A percentile compares a stretch with the other conserved stretches of the same genome.
These are phyloP conservation scores for Fusarium graminum DNA, from an alignment of 2,329 filamentous ascomycete species.

Conservation along the genomic window DNA sequence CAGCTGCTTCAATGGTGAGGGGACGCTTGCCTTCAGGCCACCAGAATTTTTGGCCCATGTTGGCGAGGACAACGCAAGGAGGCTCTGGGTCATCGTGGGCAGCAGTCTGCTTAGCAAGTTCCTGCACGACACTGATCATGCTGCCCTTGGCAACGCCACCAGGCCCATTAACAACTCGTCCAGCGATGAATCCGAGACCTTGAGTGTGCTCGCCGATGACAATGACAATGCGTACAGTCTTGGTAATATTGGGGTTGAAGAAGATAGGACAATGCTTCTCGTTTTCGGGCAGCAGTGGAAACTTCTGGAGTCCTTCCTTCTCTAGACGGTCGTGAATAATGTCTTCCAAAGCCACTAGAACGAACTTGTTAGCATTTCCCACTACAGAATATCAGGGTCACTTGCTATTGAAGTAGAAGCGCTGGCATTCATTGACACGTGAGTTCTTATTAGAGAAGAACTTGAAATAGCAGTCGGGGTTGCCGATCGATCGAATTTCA, in stretches of 20 bases:
- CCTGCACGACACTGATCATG: slow-evolving; percentile 71
- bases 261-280: slow-evolving; percentile 78
- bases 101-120: slow-evolving; percentile 56
- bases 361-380: slow-evolving; percentile 1
- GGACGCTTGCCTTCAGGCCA: slow-evolving; percentile 72
- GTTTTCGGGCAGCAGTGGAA: slow-evolving; percentile 61
- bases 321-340: slow-evolving; percentile 74
- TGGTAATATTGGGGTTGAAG: slow-evolving; percentile 62
- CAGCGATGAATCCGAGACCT: slow-evolving; percentile 80
- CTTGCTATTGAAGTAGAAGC: slow-evolving; percentile 79
- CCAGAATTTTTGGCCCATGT: slow-evolving; percentile 83
- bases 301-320: slow-evolving; percentile 68
- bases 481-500: slow-evolving; percentile 76
- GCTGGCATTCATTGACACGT: slow-evolving; percentile 82
- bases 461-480: slow-evolving; percentile 78
- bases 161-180: slow-evolving; percentile 72
- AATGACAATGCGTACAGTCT: slow-evolving; percentile 74
- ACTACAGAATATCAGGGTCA: neutral
- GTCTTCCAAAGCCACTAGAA: slow-evolving; percentile 70
- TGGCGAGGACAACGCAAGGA: slow-evolving; percentile 79
- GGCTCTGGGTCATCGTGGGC: slow-evolving; percentile 52
- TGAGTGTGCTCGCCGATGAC: slow-evolving; percentile 79
- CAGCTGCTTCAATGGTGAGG: slow-evolving; percentile 70
- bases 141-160: slow-evolving; percentile 80
- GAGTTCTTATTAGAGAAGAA: slow-evolving; percentile 79